Conservation (phyloP, 2,329 filamentous ascomycete genomes). For the Neophaeococcomyces mojaviensis region DNA sequence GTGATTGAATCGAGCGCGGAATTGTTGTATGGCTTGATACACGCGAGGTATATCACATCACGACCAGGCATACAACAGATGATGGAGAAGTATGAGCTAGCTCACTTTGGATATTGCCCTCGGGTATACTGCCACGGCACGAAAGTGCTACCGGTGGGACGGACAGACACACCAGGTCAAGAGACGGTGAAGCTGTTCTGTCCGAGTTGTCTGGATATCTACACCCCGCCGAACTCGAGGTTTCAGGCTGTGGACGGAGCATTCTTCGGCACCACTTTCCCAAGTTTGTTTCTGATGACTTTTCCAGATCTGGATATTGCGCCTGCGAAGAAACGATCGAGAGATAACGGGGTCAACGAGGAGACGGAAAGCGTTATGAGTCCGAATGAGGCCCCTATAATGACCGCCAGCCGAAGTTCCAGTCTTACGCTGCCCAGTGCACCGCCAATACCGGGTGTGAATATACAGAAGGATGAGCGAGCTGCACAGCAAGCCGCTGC, state of each 20-base stretch:
- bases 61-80: constrained; percentile 95
- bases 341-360: constrained; percentile 16
- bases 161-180: constrained; percentile 89
- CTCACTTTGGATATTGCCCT: constrained; percentile 94
- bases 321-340: constrained; percentile 53
- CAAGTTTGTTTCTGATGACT: constrained; percentile 94
- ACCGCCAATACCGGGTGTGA: constrained; percentile 24
- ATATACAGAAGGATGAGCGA: constrained; percentile 23
- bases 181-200: constrained; percentile 99
- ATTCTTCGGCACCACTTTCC: constrained; percentile 97
- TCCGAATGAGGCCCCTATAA: constrained; percentile 22
- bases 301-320: constrained; percentile 90
- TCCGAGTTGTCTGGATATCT: constrained; percentile 91
- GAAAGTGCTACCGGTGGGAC: constrained; percentile 83
- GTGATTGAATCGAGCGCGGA: constrained; percentile 98
- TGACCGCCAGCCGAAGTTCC: constrained; percentile 22
- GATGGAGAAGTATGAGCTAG: constrained; percentile 97
- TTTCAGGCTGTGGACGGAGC: constrained; percentile 97
- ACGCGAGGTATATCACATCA: constrained; percentile 97
- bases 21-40: constrained; percentile 94
- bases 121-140: constrained; percentile 85
- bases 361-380: constrained; percentile 20
- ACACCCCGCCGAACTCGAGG: constrained; percentile 91
- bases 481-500: constrained; percentile 27
- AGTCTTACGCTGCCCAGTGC: constrained; percentile 19